phyloP scores from a whole-genome alignment of 306 rosid genomes.

The Sphenostylis stenocarpa region DNA sequence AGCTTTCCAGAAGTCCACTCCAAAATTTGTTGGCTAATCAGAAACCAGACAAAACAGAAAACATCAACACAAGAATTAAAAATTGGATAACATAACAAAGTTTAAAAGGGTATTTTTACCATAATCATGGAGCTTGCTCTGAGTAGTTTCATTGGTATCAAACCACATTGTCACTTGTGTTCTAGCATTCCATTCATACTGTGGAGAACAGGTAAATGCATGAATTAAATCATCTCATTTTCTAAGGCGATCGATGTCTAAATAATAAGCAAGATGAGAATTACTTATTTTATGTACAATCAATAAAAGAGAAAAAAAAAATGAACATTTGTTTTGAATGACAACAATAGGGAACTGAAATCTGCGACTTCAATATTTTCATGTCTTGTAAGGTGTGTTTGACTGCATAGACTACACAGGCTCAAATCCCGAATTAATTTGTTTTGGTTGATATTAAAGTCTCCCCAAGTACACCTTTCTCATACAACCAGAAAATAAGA shows the following conservation, averaged over 20 bases:
- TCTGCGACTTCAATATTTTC: background rate
- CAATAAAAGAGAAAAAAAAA: too few relatives aligned
- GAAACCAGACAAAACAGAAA: conserved; percentile 13
- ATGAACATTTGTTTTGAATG: background rate
- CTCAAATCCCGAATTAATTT: background rate
- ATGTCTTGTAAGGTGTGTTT: background rate
- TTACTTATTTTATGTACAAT: background rate
- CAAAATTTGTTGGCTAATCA: conserved; percentile 79
- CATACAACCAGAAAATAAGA: too few relatives aligned
- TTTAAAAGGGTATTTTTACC: conserved; percentile 47
- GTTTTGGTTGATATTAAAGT: background rate
- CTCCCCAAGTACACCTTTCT: too few relatives aligned
- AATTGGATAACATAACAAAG: background rate
- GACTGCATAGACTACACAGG: background rate
- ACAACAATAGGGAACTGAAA: background rate
- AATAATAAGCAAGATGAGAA: background rate
- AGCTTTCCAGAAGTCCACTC: conserved; percentile 74
- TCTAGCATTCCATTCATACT: conserved; percentile 99
- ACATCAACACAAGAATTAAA: conserved; percentile 7
- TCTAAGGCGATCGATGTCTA: background rate
- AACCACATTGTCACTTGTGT: conserved; percentile 96
- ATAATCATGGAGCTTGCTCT: conserved; percentile 90
- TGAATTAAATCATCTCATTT: conserved; percentile 8
- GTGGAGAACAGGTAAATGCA: conserved; percentile 29
- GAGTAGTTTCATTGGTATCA: conserved; percentile 66